Conservation (phyloP, 2,329 filamentous ascomycete genomes). For the Talaromyces marneffei region DNA sequence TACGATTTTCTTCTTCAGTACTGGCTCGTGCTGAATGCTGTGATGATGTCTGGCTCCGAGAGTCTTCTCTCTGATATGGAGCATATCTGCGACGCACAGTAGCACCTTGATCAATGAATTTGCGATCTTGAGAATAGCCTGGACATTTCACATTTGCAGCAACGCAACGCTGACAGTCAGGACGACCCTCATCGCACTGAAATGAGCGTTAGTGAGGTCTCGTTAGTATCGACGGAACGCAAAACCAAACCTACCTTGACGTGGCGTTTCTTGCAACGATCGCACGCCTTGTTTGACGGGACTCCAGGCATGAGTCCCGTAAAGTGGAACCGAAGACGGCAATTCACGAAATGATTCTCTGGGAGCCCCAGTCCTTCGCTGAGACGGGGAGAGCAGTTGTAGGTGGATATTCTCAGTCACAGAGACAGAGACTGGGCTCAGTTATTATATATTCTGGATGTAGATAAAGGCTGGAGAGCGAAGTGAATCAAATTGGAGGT, state of each 20-base stretch:
- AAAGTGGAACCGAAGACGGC: neutral
- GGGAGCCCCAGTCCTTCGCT: neutral
- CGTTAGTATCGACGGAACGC: neutral
- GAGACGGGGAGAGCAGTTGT: no score
- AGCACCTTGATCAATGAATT: conserved; percentile 40
- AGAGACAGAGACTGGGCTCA: neutral
- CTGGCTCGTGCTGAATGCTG: neutral
- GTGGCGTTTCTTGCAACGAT: conserved; percentile 37
- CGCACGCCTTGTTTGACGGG: conserved; percentile 36
- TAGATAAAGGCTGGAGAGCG: neutral
- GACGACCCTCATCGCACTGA: conserved; percentile 38
- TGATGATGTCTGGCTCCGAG: neutral
- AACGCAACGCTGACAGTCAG: conserved; percentile 34
- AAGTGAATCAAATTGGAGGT: neutral
- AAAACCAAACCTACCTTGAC: conserved; percentile 25
- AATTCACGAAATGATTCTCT: neutral
- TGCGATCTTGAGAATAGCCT: conserved; percentile 40
- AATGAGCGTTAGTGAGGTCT: neutral
- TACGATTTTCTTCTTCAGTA: neutral
- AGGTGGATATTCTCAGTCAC: neutral
- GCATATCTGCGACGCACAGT: conserved; percentile 37
- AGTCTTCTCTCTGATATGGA: conserved; percentile 28
- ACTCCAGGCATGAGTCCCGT: conserved; percentile 31
- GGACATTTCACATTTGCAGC: conserved; percentile 35
- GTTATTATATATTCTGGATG: neutral